phyloP scores from a whole-genome alignment of 257 asterid genomes.

The Voacanga thouarsii region DNA sequence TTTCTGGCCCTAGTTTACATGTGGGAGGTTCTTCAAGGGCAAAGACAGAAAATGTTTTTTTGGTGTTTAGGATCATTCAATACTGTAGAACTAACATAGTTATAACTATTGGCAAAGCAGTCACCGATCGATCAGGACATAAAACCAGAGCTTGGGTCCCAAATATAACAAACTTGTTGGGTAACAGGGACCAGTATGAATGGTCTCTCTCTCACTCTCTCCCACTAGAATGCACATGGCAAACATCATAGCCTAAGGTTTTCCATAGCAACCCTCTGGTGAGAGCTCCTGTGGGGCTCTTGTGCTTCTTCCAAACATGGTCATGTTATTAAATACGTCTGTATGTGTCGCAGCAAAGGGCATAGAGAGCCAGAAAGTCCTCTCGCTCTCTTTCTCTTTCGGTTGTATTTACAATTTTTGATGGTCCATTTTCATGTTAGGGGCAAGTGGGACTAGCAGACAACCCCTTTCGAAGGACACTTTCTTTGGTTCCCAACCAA shows the following conservation, averaged over 20 bases:
- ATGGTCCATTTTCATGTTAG: slow-evolving; percentile 2
- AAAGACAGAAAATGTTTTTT: background rate
- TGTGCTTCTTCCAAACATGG: slow-evolving; percentile 21
- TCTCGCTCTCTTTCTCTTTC: background rate
- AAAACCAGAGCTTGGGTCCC: slow-evolving; percentile 8
- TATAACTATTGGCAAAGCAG: background rate
- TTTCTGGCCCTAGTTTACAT: background rate
- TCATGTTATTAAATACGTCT: slow-evolving; percentile 20
- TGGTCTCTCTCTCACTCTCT: background rate
- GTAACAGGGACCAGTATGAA: background rate
- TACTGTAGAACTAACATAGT: slow-evolving; percentile 1
- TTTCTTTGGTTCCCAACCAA: slow-evolving; percentile 34
- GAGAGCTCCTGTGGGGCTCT: slow-evolving; percentile 30
- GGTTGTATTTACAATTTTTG: slow-evolving; percentile 3
- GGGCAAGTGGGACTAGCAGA: slow-evolving; percentile 30
- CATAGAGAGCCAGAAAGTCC: background rate
- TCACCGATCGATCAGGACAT: background rate
- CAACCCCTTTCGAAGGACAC: slow-evolving; percentile 24
- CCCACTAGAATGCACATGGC: slow-evolving; percentile 34
- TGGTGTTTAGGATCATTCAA: slow-evolving; percentile 6
- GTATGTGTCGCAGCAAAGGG: slow-evolving; percentile 9
- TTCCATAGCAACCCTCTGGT: slow-evolving; percentile 6
- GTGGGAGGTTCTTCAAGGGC: background rate
- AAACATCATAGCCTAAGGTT: slow-evolving; percentile 18
- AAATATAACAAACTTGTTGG: slow-evolving; percentile 10